Evolutionary conservation across 129 eudicot species (phyloP), one percentile per base, ranked within the genome.

Genomic region (Saussurea involucrata): DNA sequence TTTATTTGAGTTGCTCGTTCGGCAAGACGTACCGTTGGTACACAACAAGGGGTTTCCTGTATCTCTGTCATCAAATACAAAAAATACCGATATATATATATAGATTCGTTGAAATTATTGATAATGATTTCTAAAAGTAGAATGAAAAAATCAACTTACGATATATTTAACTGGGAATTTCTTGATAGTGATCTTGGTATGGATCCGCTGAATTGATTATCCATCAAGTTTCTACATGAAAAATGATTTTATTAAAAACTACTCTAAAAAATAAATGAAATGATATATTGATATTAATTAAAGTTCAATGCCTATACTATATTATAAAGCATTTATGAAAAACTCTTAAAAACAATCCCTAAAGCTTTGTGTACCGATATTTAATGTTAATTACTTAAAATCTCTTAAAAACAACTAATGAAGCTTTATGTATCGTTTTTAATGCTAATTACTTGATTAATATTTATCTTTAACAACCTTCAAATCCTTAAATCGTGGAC

Each of bases 31-130:
- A 8, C 78, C 86, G 11, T 87, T 66, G 33, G 74, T 70, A 61
- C 96, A 88, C 77, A 90, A 68, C 8, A 76, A 25, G 1, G 89
- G 78, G 82, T 90, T 90, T 24, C 85, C 96, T 8, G 83, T 75
- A 71, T 81, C 82, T 20, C 96, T 86, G 72, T 57, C 4, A 17
- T 42, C 58, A 2, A 3, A 1, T 27, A 27, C 29, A 24, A 34
- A 24, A 34, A 32, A 7, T 27, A 2, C 49, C 3, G 21, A 18
- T 37, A 29, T 17, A 4, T 36, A 31, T 18, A 2, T 1, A 40
- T 3, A 40, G 8, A 18, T 49, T 28, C 4, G 5, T 10, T 0
- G 29, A 53, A 71, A 10, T 6, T 2, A n/a, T n/a, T n/a, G n/a
- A n/a, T n/a, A n/a, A n/a, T n/a, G n/a, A n/a, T n/a, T n/a, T n/a